phyloP scores from a whole-genome alignment of 331 rosid species.

The Phaseolus coccineus region DNA sequence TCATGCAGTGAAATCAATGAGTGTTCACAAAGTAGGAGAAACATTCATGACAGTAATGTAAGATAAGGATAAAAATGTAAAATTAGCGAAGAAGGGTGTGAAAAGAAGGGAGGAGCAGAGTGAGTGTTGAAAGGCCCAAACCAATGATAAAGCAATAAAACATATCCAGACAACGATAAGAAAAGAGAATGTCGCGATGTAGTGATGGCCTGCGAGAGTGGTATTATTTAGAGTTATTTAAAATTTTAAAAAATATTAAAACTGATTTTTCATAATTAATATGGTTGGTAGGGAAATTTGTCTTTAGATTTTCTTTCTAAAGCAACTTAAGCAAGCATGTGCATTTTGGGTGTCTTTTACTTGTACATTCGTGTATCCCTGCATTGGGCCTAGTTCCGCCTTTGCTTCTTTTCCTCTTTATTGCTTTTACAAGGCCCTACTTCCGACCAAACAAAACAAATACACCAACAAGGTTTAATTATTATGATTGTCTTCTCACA shows the following conservation, averaged over 20 bases:
- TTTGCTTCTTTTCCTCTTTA: background rate
- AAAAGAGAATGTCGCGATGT: background rate
- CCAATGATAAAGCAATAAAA: background rate
- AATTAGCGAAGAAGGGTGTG: background rate
- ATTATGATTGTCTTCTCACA: background rate
- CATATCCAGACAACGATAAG: background rate
- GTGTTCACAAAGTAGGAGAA: no score
- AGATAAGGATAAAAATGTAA: no score
- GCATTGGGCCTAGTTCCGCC: background rate
- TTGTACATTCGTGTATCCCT: background rate
- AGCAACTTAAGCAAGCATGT: background rate
- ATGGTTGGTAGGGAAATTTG: background rate
- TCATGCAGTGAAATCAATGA: no score
- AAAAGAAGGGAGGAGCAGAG: background rate
- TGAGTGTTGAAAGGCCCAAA: background rate
- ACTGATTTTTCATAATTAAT: no score
- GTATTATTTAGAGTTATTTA: background rate
- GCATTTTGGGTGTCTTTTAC: background rate
- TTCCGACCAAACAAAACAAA: background rate
- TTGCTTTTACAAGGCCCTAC: background rate
- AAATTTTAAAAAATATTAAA: no score
- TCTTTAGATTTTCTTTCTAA: slow-evolving; percentile 5
- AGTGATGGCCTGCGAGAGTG: background rate
- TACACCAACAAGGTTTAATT: background rate
- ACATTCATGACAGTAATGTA: no score